phyloP scores from a whole-genome alignment of 2,329 filamentous ascomycete genomes.

The Didymella sp. region DNA sequence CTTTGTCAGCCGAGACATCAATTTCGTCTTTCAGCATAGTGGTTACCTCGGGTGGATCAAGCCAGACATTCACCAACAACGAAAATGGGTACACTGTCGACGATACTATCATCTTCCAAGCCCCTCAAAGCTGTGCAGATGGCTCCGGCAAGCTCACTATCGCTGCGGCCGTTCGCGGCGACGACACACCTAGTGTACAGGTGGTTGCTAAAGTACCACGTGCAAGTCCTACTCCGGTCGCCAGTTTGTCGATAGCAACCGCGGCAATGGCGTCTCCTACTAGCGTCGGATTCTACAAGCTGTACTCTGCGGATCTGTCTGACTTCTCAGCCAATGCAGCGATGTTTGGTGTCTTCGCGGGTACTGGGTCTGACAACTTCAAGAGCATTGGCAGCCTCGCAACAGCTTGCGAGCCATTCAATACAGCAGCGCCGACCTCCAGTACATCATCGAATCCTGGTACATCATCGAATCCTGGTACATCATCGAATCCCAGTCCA shows the following conservation, averaged over 20 bases:
- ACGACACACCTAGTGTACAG: slow-evolving; percentile 23
- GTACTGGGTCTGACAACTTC: slow-evolving; percentile 27
- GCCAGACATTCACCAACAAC: slow-evolving; percentile 63
- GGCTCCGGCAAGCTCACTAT: slow-evolving; percentile 30
- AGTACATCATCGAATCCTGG: background rate
- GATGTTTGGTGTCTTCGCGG: slow-evolving; percentile 32
- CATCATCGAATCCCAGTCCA: background rate
- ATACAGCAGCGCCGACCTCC: slow-evolving; percentile 9
- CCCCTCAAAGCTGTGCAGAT: slow-evolving; percentile 63
- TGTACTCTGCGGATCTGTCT: slow-evolving; percentile 35
- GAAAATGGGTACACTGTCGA: slow-evolving; percentile 62
- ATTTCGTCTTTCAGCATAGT: slow-evolving; percentile 68
- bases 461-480: background rate
- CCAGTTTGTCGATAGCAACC: slow-evolving; percentile 33
- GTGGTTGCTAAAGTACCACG: slow-evolving; percentile 34
- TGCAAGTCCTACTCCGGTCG: slow-evolving; percentile 30
- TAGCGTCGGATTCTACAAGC: slow-evolving; percentile 32
- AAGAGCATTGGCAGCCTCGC: slow-evolving; percentile 27
- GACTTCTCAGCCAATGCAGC: slow-evolving; percentile 24
- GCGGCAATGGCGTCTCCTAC: slow-evolving; percentile 35
- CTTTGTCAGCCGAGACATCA: slow-evolving; percentile 64
- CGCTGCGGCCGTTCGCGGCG: slow-evolving; percentile 36
- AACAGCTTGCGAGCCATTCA: slow-evolving; percentile 26
- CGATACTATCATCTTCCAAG: slow-evolving; percentile 63
- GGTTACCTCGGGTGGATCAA: slow-evolving; percentile 56